Base-by-base conservation (phyloP, 2,329 filamentous ascomycete genomes). In the Cadophora sp. region DNA sequence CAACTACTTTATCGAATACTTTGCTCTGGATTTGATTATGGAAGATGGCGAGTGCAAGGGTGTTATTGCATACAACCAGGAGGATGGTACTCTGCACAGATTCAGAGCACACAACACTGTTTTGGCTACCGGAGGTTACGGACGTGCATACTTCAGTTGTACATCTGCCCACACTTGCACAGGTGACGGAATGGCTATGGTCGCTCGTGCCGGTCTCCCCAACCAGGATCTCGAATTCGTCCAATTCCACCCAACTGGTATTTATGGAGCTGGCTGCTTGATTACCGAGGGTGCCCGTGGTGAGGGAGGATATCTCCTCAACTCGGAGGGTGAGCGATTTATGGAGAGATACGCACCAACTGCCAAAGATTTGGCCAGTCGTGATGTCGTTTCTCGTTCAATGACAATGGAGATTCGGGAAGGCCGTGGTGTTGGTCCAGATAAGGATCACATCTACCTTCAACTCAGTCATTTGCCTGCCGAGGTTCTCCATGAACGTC, bases 1-100 rank as follows among this genome's bases (percentile, higher is more conserved):
- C 78, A 97, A 97, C 86, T 99, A 97, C 87, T 98, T 99, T 83
- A 97, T 99, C 81, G 96, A 98, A 83, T 98, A 94, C 87, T 99
- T 98, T 80, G 96, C 94, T 76, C 87, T 97, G 73, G 96, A 98
- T 79, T 84, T 98, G 81, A 91, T 99, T 77, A 98, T 98, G 96
- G 91, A 97, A 83, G 92, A 96, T 76, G 95, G 95, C 69, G 92
- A 95, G 81, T 98, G 95, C 86, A 94, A 94, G 74, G 96, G 96
- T 88, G 92, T 98, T 73, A 86, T 98, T 73, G 95, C 95, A 68
- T 97, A 97, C 84, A 98, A 97, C 87, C 94, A 97, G 83, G 95
- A 99, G 83, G 96, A 99, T 78, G 96, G 96, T 72, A 98, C 95
- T 39, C 89, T 98, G 69, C 96, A 99, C 85, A 90, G 96, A 78